These are phyloP conservation scores for Cladophialophora immunda DNA, from an alignment of 2,329 filamentous ascomycete species.

Conservation along the genomic window DNA sequence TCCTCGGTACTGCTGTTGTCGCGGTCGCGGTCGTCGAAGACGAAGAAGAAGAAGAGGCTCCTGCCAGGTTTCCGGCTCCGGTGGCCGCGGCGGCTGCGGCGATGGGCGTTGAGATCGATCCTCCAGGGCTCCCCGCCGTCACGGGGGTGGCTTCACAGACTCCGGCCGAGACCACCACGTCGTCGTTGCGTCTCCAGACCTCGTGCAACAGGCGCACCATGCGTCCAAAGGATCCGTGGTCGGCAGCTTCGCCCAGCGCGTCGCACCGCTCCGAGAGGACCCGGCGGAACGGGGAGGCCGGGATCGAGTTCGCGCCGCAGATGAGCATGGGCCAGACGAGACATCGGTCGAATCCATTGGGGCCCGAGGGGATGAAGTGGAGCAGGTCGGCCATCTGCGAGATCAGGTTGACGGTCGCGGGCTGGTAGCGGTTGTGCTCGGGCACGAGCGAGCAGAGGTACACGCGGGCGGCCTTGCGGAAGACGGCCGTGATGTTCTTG, in stretches of 20 bases:
- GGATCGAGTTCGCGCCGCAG: constrained; percentile 78
- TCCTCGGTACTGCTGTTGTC: constrained; percentile 32
- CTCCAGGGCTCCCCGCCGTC: constrained; percentile 38
- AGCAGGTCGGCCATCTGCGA: constrained; percentile 79
- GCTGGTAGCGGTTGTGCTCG: constrained; percentile 79
- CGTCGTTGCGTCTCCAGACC: constrained; percentile 80
- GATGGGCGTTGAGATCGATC: constrained; percentile 37
- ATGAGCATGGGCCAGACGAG: constrained; percentile 94
- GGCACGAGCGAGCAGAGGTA: constrained; percentile 97
- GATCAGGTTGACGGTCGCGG: constrained; percentile 78
- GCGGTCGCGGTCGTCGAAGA: constrained; percentile 22
- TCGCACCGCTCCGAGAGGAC: constrained; percentile 80
- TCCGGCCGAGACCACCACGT: constrained; percentile 53
- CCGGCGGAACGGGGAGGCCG: constrained; percentile 76
- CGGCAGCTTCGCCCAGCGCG: constrained; percentile 77
- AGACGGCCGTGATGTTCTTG: constrained; percentile 87
- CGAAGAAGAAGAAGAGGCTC: constrained; percentile 14
- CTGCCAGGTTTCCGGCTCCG: constrained; percentile 41
- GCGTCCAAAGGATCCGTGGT: constrained; percentile 85
- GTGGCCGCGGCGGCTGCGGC: constrained; percentile 16
- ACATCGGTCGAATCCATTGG: constrained; percentile 84
- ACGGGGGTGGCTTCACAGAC: constrained; percentile 42
- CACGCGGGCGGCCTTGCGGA: constrained; percentile 90
- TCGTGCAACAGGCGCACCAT: constrained; percentile 80
- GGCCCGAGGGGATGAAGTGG: constrained; percentile 81